Evolutionary conservation across 1,139 yeast species (phyloP).

Genomic region (Pichia kudriavzevii): DNA sequence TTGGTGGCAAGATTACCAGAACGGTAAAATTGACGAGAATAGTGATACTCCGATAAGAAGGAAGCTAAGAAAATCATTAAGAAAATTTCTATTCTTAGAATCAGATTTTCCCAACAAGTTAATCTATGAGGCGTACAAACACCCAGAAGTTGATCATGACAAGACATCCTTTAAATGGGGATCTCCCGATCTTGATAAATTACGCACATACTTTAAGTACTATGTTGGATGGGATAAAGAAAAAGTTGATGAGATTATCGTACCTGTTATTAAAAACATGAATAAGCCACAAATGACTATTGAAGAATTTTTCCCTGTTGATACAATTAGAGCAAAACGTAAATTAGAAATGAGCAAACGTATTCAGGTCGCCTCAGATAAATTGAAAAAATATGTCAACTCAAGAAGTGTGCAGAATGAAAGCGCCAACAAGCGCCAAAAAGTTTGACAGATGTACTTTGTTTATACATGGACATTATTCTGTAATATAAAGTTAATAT

Average conservation of each 20-base stretch:
- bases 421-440: conserved; percentile 1
- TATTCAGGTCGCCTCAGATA: conserved; percentile 49
- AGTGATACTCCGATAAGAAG: conserved; percentile 32
- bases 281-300: conserved; percentile 53
- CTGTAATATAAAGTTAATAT: conserved; percentile 9
- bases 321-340: conserved; percentile 36
- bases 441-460: neutral
- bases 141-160: conserved; percentile 82
- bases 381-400: conserved; percentile 30
- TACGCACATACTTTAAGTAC: conserved; percentile 60
- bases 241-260: conserved; percentile 71
- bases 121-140: conserved; percentile 64
- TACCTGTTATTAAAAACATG: conserved; percentile 82
- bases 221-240: conserved; percentile 79
- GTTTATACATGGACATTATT: neutral
- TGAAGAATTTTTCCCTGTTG: conserved; percentile 50
- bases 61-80: conserved; percentile 50
- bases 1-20: conserved; percentile 50
- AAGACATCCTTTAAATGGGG: conserved; percentile 84
- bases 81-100: conserved; percentile 58
- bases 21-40: conserved; percentile 30
- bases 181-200: conserved; percentile 70
- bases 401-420: too few relatives aligned
- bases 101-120: conserved; percentile 61
- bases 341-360: conserved; percentile 51